Percentiles rank a stretch among this genome's conserved stretches.
Evolutionary conservation across 179 eudicot genomes (phyloP).

Genomic region (Spergularia azorica): DNA sequence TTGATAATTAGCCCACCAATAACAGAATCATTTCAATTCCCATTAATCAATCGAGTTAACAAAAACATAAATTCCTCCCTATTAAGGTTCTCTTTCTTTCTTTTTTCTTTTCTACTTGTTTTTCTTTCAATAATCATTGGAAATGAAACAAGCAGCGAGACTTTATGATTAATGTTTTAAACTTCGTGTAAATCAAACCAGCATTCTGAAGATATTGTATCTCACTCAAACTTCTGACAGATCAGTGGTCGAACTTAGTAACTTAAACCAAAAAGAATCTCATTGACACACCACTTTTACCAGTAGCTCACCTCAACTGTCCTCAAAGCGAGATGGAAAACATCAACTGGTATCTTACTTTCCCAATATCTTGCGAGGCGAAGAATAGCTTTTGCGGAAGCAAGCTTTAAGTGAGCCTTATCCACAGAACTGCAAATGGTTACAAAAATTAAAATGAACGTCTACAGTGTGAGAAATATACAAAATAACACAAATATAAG

Average conservation of each 20-base stretch:
- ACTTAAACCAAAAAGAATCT: slow-evolving; percentile 8
- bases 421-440: slow-evolving; percentile 65
- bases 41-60: not conserved
- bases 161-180: not conserved
- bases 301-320: slow-evolving; percentile 66
- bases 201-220: not conserved
- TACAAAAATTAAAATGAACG: slow-evolving; percentile 9
- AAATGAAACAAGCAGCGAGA: not conserved
- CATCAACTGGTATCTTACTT: slow-evolving; percentile 73
- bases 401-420: slow-evolving; percentile 94
- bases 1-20: not conserved
- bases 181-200: not conserved
- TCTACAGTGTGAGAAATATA: not conserved
- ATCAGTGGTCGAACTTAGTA: not conserved
- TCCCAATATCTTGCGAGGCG: slow-evolving; percentile 96
- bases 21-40: not conserved
- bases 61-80: not conserved
- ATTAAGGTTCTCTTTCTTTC: not conserved
- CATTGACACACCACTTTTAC: not conserved
- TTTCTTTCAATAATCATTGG: not conserved
- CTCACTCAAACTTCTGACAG: not conserved
- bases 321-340: slow-evolving; percentile 76
- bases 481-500: slow-evolving; percentile 1
- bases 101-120: not conserved
- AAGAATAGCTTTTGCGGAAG: slow-evolving; percentile 91